Evolutionary conservation across 2,329 filamentous ascomycete genomes (phyloP), one percentile per base, ranked within the genome.

Genomic region (Paramyrothecium roridum): DNA sequence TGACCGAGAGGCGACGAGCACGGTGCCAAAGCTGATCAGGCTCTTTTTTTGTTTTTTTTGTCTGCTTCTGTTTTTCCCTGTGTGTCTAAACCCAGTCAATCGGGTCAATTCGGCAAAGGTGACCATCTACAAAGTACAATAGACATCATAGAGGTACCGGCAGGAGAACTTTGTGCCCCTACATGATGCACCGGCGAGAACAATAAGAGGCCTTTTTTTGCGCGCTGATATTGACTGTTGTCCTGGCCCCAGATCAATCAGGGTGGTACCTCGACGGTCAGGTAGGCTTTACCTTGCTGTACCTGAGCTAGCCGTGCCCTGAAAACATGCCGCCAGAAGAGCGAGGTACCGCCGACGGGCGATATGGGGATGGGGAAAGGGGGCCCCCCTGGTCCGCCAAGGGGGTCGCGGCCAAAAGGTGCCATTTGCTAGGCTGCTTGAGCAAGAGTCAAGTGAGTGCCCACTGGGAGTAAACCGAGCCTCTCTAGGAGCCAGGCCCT

Each of bases 311-410:
- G n/a, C 37, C 37, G 13, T 17, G 37, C n/a, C 10, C 37, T 43
- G 26, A 30, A 10, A 30, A 30, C 10, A 30, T 43, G 49, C 37
- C 49, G 49, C 49, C 49, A 51, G 49, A 22, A 34, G 12, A 51
- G 49, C 49, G 49, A 51, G 30, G 49, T 51, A 51, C 49, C 30
- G 49, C 49, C 49, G 49, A 51, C 49, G 26, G 26, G 26, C 26
- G 12, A 23, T n/a, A 48, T 48, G 46, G 46, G 22, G 46, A 26
- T 21, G 19, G 19, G 17, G 48, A 50, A 33, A n/a, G n/a, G 48
- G 48, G 46, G 22, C 40, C 19, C 22, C 19, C 46, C 46, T 48
- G 7, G 22, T 21, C 46, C 21, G 46, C 46, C 46, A 48, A 48
- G 46, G 46, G n/a, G 19, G 46, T 17, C 46, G 20, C 46, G 16